Base-by-base conservation (phyloP, 2,329 filamentous ascomycete species). In the Fusarium sp. region DNA sequence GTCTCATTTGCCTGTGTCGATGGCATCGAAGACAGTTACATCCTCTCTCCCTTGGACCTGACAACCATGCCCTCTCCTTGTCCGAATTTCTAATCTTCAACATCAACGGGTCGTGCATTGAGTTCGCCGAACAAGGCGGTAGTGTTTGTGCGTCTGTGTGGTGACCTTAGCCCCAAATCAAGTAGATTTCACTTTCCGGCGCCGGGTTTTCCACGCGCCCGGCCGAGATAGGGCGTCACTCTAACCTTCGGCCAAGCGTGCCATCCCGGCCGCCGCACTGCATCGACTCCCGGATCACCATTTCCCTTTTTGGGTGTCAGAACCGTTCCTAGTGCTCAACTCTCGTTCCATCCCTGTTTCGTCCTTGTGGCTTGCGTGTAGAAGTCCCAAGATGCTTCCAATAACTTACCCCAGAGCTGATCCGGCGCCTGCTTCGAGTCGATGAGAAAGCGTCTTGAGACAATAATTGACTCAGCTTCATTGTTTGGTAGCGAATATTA, bases 401-500 rank as follows among this genome's bases (percentile, higher is more conserved):
- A 33, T 61, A 39, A 31, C 61, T 54, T 65, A 60, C 60, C 65
- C 69, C 63, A 65, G 63, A 65, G 61, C 53, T 64, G 49, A 44
- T 64, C 57, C 59, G 51, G 51, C 59, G 45, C 44, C 61, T 42
- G 28, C 52, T 55, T 68, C 51, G 57, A 71, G 22, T 65, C 57
- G 67, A 57, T 47, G 36, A 31, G 45, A 31, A 53, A 26, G 42
- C 47, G 52, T 28, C 54, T 74, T 73, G 73, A 75, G 73, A 76
- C 75, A 67, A 73, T 76, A 71, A 71, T 67, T 73, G 63, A 73
- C 65, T 67, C 73, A 69, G 66, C 28, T 63, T 59, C 31, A 45
- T 57, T 45, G 40, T 54, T 45, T 43, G 51, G 47, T 58, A 54
- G 14, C 55, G 40, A 31, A 40, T 47, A 50, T 53, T 50, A 55